These are phyloP conservation scores for Viola pubescens DNA, from an alignment of 441 rosid species.

Conservation along the genomic window DNA sequence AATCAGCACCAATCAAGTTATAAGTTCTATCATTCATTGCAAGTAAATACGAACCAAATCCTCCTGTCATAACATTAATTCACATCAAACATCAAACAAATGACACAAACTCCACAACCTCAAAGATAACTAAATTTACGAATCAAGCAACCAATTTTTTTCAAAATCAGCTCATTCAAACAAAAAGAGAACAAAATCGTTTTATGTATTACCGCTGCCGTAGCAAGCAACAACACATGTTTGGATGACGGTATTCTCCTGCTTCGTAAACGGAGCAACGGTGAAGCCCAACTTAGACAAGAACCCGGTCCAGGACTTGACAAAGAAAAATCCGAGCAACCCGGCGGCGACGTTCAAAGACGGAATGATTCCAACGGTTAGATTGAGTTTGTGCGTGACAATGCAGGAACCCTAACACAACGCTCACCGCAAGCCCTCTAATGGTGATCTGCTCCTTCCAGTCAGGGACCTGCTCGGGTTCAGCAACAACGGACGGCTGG, in stretches of 20 bases:
- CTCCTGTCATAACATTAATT: slow-evolving; percentile 38
- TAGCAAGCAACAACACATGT: slow-evolving; percentile 93
- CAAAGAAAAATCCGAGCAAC: not conserved
- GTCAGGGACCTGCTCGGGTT: not conserved
- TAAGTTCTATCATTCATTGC: slow-evolving; percentile 85
- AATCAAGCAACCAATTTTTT: not conserved
- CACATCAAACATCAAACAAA: not conserved
- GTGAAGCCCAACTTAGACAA: slow-evolving; percentile 49
- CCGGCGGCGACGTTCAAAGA: not conserved
- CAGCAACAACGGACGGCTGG: not conserved
- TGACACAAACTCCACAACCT: not conserved
- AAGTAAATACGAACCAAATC: slow-evolving; percentile 74
- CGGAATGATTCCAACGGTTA: not conserved
- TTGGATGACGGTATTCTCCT: slow-evolving; percentile 83
- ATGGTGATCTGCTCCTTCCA: slow-evolving; percentile 1
- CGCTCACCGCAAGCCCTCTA: not conserved
- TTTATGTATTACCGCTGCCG: slow-evolving; percentile 41
- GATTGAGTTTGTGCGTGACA: not conserved
- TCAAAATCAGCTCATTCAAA: not conserved
- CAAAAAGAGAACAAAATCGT: not conserved
- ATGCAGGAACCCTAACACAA: not conserved
- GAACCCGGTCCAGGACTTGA: slow-evolving; percentile 14
- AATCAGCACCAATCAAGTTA: slow-evolving; percentile 67
- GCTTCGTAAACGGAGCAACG: slow-evolving; percentile 62
- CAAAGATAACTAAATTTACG: not conserved